Conservation (phyloP, 1,139 yeast species). For the Magnusiomyces suaveolens region DNA sequence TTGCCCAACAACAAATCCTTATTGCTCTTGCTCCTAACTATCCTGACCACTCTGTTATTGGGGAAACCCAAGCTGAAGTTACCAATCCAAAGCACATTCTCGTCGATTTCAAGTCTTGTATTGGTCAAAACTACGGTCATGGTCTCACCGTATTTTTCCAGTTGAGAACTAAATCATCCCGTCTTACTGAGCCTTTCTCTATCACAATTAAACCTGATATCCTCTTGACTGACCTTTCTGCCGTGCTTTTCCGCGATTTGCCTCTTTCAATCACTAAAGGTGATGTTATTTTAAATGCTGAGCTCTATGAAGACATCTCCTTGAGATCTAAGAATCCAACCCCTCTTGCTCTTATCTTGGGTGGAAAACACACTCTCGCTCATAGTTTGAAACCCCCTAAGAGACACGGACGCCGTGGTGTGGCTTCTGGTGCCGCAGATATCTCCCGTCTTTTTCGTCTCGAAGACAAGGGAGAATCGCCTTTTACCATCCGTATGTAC, state of each 20-base stretch:
- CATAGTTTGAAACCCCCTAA: conserved; percentile 15
- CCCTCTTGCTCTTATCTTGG: conserved; percentile 11
- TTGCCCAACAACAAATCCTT: conserved; percentile 61
- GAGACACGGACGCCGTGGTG: conserved; percentile 53
- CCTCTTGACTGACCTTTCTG: conserved; percentile 57
- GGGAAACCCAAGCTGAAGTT: conserved; percentile 27
- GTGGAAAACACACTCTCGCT: conserved; percentile 2
- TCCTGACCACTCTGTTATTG: conserved; percentile 39
- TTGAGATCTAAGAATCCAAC: conserved; percentile 17
- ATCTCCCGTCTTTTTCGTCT: conserved; percentile 68
- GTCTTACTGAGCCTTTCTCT: conserved; percentile 74
- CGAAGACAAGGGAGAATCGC: conserved; percentile 56
- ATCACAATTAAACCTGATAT: conserved; percentile 57
- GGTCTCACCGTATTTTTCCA: conserved; percentile 69
- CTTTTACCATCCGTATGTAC: conserved; percentile 60
- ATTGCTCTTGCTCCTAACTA: conserved; percentile 67
- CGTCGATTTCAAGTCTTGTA: conserved; percentile 68
- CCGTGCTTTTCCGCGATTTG: conserved; percentile 70
- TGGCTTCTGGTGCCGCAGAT: conserved; percentile 85
- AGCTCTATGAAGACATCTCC: conserved; percentile 28
- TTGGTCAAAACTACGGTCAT: conserved; percentile 43
- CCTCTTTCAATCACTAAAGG: conserved; percentile 46
- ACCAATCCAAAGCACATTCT: conserved; percentile 62
- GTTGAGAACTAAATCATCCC: conserved; percentile 52
- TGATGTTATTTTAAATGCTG: conserved; percentile 29